Percentiles rank a stretch among this genome's conserved stretches.
Evolutionary conservation across 2,329 filamentous ascomycete genomes (phyloP).

Genomic region (Aaosphaeria pasadenensis): DNA sequence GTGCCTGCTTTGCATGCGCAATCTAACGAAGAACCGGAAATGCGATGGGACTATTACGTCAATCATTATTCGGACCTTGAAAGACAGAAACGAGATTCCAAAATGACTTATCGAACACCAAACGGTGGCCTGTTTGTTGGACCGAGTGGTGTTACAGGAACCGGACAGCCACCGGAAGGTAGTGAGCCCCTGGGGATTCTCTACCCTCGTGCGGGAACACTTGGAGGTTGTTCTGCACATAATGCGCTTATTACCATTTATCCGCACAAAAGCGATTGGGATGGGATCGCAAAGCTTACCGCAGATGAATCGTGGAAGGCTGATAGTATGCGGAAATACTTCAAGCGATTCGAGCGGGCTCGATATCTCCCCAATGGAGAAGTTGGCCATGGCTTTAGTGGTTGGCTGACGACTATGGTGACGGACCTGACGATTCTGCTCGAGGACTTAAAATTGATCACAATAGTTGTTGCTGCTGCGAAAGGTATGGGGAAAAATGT

Average conservation of each 20-base stretch:
- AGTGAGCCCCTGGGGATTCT: conserved; percentile 50
- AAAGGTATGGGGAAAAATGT: conserved; percentile 44
- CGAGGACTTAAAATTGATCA: conserved; percentile 50
- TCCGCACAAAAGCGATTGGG: conserved; percentile 58
- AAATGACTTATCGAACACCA: conserved; percentile 53
- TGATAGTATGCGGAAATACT: conserved; percentile 58
- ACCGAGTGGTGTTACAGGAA: conserved; percentile 21
- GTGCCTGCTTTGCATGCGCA: conserved; percentile 52
- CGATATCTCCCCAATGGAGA: conserved; percentile 43
- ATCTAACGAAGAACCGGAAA: conserved; percentile 51
- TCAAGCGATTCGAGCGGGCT: conserved; percentile 50
- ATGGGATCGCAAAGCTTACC: conserved; percentile 55
- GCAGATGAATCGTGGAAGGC: conserved; percentile 60
- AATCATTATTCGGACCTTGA: conserved; percentile 54
- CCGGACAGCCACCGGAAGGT: conserved; percentile 43
- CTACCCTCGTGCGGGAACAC: conserved; percentile 56
- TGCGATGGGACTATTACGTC: conserved; percentile 59
- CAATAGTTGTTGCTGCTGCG: conserved; percentile 47
- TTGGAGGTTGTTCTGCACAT: conserved; percentile 58
- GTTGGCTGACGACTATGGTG: conserved; percentile 52
- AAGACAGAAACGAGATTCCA: conserved; percentile 52
- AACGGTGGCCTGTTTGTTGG: conserved; percentile 53
- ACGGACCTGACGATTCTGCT: conserved; percentile 49
- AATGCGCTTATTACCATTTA: conserved; percentile 58
- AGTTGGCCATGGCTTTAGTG: conserved; percentile 52